A percentile compares a stretch with the other conserved stretches of the same genome.
These are phyloP conservation scores for Neurospora sp. DNA, from an alignment of 495 filamentous ascomycete genomes.

Conservation along the genomic window DNA sequence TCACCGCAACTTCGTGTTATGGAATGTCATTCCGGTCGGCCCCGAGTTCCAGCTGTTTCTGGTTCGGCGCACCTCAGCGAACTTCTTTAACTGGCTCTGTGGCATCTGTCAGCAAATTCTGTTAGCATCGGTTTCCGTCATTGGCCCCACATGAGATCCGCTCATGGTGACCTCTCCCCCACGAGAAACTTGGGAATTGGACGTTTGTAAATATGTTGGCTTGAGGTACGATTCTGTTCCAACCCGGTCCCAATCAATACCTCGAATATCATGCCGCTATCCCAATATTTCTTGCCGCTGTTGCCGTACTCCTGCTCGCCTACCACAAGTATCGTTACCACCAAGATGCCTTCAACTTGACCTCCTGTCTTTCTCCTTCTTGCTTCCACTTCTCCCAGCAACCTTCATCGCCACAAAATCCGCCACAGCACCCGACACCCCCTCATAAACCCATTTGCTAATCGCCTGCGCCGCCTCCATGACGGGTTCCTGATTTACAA, in stretches of 20 bases:
- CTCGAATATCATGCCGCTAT: not conserved
- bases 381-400: not conserved
- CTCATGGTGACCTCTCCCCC: not conserved
- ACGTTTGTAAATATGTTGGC: not conserved
- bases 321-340: not conserved
- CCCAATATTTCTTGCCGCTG: not conserved
- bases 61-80: not conserved
- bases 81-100: not conserved
- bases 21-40: not conserved
- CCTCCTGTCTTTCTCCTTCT: not conserved
- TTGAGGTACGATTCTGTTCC: not conserved
- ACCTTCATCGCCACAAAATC: constrained; percentile 11
- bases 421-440: constrained; percentile 9
- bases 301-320: not conserved
- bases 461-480: not conserved
- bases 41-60: not conserved
- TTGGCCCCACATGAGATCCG: not conserved
- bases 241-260: not conserved
- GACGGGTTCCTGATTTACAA: not conserved
- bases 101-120: not conserved
- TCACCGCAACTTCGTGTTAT: not conserved
- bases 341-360: not conserved
- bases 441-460: not conserved
- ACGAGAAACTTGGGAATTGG: not conserved
- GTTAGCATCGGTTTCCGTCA: not conserved